Evolutionary conservation across 139 green algal genomes (phyloP).

Genomic region (Marvania coccoides): DNA sequence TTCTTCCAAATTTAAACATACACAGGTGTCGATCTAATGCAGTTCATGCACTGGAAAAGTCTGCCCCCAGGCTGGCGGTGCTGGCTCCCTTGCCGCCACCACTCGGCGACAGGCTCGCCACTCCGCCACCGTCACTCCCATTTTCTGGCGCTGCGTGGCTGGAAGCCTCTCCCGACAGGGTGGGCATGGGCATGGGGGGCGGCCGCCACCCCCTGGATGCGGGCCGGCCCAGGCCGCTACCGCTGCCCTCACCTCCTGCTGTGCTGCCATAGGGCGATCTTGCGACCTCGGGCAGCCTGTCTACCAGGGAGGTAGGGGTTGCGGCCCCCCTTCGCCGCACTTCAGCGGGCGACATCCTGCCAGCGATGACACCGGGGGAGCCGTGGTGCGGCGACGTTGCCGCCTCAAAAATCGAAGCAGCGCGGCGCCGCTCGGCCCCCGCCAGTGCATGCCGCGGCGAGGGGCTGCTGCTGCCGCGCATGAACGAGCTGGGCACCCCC

Average conservation of each 20-base stretch:
- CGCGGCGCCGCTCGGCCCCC: neutral
- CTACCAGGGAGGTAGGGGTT: neutral
- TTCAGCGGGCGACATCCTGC: conserved; percentile 1
- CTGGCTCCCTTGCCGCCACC: neutral
- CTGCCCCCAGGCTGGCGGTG: neutral
- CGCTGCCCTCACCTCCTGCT: neutral
- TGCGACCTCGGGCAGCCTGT: conserved; percentile 3
- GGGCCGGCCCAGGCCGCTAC: conserved; percentile 16
- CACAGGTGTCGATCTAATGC: neutral
- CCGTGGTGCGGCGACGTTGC: neutral
- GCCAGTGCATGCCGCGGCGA: neutral
- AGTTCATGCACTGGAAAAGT: conserved; percentile 4
- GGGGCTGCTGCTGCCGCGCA: neutral
- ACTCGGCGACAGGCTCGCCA: neutral
- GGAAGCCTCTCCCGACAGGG: neutral
- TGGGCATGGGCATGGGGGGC: conserved; percentile 18
- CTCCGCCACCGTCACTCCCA: neutral
- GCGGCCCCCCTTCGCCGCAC: neutral
- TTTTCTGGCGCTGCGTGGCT: neutral
- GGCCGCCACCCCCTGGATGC: conserved; percentile 13
- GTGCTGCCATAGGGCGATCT: neutral
- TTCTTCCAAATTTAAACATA: neutral
- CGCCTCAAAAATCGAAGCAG: conserved; percentile 19
- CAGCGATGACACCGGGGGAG: conserved; percentile 13
- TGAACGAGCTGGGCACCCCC: neutral